Conservation (phyloP, 345 rosid species). For the Citrus maxima region DNA sequence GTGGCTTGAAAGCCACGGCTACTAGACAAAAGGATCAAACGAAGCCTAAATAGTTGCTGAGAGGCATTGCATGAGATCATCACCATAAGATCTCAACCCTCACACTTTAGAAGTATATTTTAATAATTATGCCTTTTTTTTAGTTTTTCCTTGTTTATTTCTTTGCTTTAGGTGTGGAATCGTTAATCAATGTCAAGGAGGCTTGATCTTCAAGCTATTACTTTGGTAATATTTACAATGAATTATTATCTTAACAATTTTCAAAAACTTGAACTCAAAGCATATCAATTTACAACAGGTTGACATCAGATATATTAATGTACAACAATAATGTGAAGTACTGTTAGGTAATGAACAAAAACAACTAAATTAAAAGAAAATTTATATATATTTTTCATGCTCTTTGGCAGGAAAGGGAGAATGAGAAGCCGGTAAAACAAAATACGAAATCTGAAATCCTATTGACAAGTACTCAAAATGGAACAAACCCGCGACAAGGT, state of each 20-base stretch:
- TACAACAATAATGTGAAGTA: background rate
- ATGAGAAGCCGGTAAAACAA: background rate
- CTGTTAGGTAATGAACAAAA: background rate
- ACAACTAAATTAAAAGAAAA: background rate
- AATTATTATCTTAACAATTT: background rate
- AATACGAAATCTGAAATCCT: background rate
- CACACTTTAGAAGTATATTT: background rate
- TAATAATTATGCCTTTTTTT: too few relatives aligned
- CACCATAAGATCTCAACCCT: background rate
- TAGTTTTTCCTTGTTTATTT: background rate
- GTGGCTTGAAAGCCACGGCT: too few relatives aligned
- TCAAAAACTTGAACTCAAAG: background rate
- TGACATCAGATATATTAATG: background rate
- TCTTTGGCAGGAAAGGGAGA: background rate
- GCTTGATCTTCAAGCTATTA: background rate
- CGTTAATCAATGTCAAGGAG: background rate
- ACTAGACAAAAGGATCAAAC: too few relatives aligned
- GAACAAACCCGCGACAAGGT: background rate
- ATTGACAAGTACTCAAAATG: background rate
- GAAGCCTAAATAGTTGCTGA: too few relatives aligned
- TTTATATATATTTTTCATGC: background rate
- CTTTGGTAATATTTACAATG: background rate
- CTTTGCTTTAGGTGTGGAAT: too few relatives aligned
- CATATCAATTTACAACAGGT: background rate
- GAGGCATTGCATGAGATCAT: background rate